Evolutionary conservation across 163 green algal species (phyloP).

Genomic region (Trebouxia gelatinosa): DNA sequence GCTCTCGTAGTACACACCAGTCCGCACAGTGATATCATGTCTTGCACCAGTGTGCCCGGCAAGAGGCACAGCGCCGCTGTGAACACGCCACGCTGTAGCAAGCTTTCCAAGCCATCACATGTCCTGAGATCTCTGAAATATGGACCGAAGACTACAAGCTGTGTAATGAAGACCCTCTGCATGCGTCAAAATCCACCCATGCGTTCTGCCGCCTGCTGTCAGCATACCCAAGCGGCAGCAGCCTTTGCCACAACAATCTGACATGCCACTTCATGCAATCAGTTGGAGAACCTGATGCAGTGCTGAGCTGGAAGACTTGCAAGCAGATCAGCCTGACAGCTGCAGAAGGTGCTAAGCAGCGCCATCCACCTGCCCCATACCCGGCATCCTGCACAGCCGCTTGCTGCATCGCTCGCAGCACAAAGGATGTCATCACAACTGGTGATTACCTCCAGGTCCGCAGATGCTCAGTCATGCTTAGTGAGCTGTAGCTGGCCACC

Average conservation of each 20-base stretch:
- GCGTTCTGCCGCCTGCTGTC: too few relatives aligned
- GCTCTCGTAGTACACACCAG: too few relatives aligned
- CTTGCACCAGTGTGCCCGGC: too few relatives aligned
- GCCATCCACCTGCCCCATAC: conserved; percentile 34
- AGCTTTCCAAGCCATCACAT: too few relatives aligned
- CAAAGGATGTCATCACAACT: conserved; percentile 37
- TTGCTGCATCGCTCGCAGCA: conserved; percentile 39
- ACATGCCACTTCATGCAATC: not conserved
- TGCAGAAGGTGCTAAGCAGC: not conserved
- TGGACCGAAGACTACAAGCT: not conserved
- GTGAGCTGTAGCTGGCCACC: too few relatives aligned
- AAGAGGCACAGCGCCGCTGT: not conserved
- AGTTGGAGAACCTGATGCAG: not conserved
- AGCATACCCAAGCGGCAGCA: not conserved
- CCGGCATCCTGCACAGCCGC: conserved; percentile 48
- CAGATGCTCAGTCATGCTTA: too few relatives aligned
- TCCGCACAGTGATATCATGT: too few relatives aligned
- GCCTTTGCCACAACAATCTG: not conserved
- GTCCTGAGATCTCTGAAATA: not conserved
- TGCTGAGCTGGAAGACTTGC: not conserved
- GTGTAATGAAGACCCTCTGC: not conserved
- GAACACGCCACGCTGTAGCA: not conserved
- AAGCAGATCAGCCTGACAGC: not conserved
- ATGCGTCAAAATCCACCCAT: not conserved
- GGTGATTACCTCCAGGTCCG: conserved; percentile 36